Evolutionary conservation across 2,329 filamentous ascomycete species (phyloP).

Genomic region (Pezicula neosporulosa): DNA sequence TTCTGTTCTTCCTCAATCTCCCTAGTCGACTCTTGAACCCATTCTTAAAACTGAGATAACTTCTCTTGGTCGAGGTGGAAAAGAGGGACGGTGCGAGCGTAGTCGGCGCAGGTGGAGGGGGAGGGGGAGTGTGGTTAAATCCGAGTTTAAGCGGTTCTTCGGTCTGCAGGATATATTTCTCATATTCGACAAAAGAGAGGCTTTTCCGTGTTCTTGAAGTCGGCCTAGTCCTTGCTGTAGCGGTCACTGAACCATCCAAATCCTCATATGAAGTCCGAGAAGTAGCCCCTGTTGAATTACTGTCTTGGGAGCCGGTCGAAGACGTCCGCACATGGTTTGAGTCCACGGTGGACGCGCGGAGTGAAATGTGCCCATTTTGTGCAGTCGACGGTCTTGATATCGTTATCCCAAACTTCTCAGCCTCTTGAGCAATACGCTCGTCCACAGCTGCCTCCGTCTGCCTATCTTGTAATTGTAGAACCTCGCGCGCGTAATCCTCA

Average conservation of each 20-base stretch:
- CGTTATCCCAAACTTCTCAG: slow-evolving; percentile 24
- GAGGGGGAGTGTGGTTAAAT: neutral
- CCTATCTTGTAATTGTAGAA: slow-evolving; percentile 21
- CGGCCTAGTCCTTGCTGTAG: slow-evolving; percentile 12
- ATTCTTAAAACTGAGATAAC: slow-evolving; percentile 22
- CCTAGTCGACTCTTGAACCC: slow-evolving; percentile 18
- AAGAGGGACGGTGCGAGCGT: slow-evolving; percentile 24
- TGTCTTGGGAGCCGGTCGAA: slow-evolving; percentile 22
- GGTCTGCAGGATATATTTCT: slow-evolving; percentile 22
- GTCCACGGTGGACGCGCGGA: slow-evolving; percentile 19
- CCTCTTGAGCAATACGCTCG: slow-evolving; percentile 19
- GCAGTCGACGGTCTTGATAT: slow-evolving; percentile 13
- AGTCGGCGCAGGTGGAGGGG: slow-evolving; percentile 7
- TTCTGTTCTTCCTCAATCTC: slow-evolving; percentile 14
- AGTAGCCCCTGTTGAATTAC: slow-evolving; percentile 23
- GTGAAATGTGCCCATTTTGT: slow-evolving; percentile 13
- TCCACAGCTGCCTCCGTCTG: slow-evolving; percentile 23
- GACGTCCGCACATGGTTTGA: slow-evolving; percentile 21
- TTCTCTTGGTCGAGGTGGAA: slow-evolving; percentile 24
- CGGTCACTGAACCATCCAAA: neutral
- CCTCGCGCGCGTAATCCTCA: slow-evolving; percentile 23
- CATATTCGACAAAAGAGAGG: slow-evolving; percentile 27
- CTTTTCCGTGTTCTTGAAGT: slow-evolving; percentile 13
- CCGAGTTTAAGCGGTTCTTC: slow-evolving; percentile 10
- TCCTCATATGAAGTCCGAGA: slow-evolving; percentile 22